These are phyloP conservation scores for Miscanthus sacchariflorus DNA, from an alignment of 202 grass and related monocot species.

Conservation along the genomic window DNA sequence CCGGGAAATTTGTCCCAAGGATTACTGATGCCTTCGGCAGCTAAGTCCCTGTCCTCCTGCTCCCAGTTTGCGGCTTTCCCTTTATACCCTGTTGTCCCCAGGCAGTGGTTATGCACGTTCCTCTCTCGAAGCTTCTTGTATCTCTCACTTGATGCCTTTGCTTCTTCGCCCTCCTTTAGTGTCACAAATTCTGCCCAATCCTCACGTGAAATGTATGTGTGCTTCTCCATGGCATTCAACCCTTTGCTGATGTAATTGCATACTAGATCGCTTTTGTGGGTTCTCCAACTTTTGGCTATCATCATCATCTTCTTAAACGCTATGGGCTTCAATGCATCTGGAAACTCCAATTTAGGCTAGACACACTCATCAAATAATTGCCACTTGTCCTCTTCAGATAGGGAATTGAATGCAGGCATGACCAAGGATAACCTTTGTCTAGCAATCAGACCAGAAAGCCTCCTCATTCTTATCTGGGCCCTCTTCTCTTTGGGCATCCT, in stretches of 20 bases:
- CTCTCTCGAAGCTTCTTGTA: neutral
- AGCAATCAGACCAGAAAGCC: too few species aligned
- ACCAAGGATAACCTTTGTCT: too few species aligned
- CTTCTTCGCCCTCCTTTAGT: neutral
- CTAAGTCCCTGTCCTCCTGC: neutral
- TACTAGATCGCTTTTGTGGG: too few species aligned
- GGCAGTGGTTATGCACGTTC: neutral
- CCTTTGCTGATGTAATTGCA: rapidly evolving
- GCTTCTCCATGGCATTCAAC: neutral
- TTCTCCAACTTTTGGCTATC: neutral
- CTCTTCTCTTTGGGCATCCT: too few species aligned
- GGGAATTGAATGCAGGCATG: too few species aligned
- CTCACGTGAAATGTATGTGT: neutral
- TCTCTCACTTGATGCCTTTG: neutral
- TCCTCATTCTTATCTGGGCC: too few species aligned
- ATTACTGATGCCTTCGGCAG: neutral
- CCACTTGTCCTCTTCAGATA: too few species aligned
- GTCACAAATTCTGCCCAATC: neutral
- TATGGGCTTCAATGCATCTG: too few species aligned
- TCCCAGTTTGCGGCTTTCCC: neutral
- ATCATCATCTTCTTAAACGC: too few species aligned
- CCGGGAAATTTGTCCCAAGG: too few species aligned
- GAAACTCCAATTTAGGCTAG: too few species aligned
- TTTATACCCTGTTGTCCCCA: neutral
- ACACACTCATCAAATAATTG: too few species aligned